Evolutionary conservation across 176 grass and related monocot genomes (phyloP), one percentile per base, ranked within the genome.

Genomic region (Triticum urartu): DNA sequence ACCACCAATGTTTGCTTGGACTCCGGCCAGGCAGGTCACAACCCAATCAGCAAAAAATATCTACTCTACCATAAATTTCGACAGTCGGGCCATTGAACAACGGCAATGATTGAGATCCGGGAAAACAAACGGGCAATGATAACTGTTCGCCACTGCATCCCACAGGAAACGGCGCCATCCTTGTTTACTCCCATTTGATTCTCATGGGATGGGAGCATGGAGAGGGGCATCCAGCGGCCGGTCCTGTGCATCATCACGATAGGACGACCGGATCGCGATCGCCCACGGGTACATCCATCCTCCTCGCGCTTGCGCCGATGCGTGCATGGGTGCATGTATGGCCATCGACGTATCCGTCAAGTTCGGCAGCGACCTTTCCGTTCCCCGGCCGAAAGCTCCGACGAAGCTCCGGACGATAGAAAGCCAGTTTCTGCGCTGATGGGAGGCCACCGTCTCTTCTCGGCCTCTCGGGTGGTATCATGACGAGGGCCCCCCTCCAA

Each of bases 151-250:
- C 70, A 73, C 39, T 73, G 70, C 26, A 52, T 64, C 40, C 14
- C 36, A 2, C 78, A 65, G 6, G 78, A 64, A 64, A 43, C 22
- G 6, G 10, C 11, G 3, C 6, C 34, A 54, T 15, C 5, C 33
- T 36, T 17, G 11, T 85, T 77, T 85, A 20, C 11, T 13, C 25
- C 22, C 68, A 63, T 87, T 4, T 84, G 64, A 45, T 33, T 61
- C 61, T 80, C 60, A 47, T 38, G 47, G 65, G 26, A 58, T 36
- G 45, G 66, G 28, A 59, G 47, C 47, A 50, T 35, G 9, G 30
- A n/a, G 28, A 43, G 15, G 14, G 33, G 34, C 86, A 68, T 87
- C 60, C 63, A 83, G 80, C 50, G 82, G 64, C 86, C 60, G 50
- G 64, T 64, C 86, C 60, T 12, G 64, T 64, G 21, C 10, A 42